Percentiles rank a stretch among this genome's conserved stretches.
These are phyloP conservation scores for Pulicaria dysenterica DNA, from an alignment of 129 eudicot species.

Conservation along the genomic window DNA sequence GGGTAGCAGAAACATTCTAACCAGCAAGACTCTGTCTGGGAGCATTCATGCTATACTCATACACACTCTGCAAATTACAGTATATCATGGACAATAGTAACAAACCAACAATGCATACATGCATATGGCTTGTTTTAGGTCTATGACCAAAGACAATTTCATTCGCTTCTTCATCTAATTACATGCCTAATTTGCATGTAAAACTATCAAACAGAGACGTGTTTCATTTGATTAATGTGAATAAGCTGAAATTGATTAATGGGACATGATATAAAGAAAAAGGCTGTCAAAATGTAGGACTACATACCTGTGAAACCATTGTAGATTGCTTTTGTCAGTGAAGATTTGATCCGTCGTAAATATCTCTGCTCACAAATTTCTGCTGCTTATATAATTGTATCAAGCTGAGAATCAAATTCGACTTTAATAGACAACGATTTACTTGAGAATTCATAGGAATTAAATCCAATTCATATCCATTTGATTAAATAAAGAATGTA, in stretches of 20 bases:
- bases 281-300: neutral
- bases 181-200: neutral
- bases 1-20: no score
- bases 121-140: neutral
- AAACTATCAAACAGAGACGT: neutral
- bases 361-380: conserved; percentile 9
- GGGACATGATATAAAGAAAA: neutral
- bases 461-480: neutral
- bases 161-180: no score
- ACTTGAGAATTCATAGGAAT: neutral
- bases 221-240: neutral
- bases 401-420: neutral
- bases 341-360: conserved; percentile 8
- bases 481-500: neutral
- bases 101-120: no score
- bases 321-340: neutral
- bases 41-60: no score
- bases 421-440: neutral
- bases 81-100: neutral
- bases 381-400: conserved; percentile 10
- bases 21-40: no score
- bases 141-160: neutral
- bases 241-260: neutral
- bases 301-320: conserved; percentile 14
- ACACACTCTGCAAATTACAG: neutral